phyloP scores from a whole-genome alignment of 352 stramenopile genomes.

The Pythium periplocum region DNA sequence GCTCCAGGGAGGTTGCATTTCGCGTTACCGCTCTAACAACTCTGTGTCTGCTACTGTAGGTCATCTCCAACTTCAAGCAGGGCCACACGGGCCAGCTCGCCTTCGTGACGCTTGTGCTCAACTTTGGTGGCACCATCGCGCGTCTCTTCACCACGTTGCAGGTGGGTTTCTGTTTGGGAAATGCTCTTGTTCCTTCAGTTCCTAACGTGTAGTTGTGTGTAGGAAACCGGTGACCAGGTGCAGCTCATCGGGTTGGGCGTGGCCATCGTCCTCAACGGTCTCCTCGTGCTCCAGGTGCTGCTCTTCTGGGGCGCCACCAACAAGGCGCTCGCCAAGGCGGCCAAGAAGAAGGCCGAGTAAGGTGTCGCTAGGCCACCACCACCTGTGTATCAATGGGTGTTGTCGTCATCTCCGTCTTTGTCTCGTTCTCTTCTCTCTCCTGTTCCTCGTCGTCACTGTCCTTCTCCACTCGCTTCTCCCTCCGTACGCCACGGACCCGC shows the following conservation, averaged over 20 bases:
- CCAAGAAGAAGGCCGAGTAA: slow-evolving; percentile 74
- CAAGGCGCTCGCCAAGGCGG: slow-evolving; percentile 46
- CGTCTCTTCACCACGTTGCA: slow-evolving; percentile 86
- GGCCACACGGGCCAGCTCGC: slow-evolving; percentile 86
- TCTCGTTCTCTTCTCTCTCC: slow-evolving; percentile 20
- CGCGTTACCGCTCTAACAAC: slow-evolving; percentile 4
- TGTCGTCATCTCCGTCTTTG: slow-evolving; percentile 20
- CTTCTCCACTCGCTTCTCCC: slow-evolving; percentile 24
- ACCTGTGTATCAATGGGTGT: no score
- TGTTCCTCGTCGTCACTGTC: slow-evolving; percentile 24
- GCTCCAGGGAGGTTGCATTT: background rate
- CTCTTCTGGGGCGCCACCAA: slow-evolving; percentile 81
- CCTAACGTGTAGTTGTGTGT: background rate
- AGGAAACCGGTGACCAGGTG: slow-evolving; percentile 76
- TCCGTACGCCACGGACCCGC: slow-evolving; percentile 24
- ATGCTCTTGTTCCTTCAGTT: background rate
- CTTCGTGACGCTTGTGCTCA: slow-evolving; percentile 81
- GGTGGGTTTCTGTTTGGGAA: slow-evolving; percentile 14
- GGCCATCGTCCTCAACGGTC: slow-evolving; percentile 69
- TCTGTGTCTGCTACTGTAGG: slow-evolving; percentile 26
- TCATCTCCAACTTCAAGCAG: slow-evolving; percentile 86
- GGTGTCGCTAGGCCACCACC: background rate
- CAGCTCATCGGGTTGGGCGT: slow-evolving; percentile 68
- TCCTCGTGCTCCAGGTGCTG: slow-evolving; percentile 73
- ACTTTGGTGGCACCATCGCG: slow-evolving; percentile 73